A percentile compares a stretch with the other conserved stretches of the same genome.
Conservation (phyloP, 2,329 filamentous ascomycete genomes). For the Madurella mycetomatis region DNA sequence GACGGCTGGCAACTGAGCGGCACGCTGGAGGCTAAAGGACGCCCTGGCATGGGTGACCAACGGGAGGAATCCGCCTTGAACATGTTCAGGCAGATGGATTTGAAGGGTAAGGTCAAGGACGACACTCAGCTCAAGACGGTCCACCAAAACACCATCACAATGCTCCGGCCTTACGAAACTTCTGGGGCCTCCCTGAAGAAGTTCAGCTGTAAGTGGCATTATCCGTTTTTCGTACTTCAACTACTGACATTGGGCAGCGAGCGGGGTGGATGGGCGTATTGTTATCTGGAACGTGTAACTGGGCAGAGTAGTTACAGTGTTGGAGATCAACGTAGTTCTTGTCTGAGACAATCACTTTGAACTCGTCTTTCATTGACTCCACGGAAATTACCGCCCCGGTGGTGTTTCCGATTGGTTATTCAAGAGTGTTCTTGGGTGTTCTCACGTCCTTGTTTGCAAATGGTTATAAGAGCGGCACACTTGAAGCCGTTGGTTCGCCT, state of each 20-base stretch:
- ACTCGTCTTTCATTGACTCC: slow-evolving; percentile 4
- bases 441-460: too few relatives aligned
- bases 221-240: slow-evolving; percentile 16
- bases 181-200: slow-evolving; percentile 62
- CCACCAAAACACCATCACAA: slow-evolving; percentile 95
- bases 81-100: slow-evolving; percentile 98
- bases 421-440: too few relatives aligned
- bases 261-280: slow-evolving; percentile 76
- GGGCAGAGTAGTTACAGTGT: slow-evolving; percentile 2
- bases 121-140: slow-evolving; percentile 93
- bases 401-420: background rate
- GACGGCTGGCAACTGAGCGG: slow-evolving; percentile 80
- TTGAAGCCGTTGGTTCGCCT: too few relatives aligned
- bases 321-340: background rate
- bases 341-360: slow-evolving; percentile 16
- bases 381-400: slow-evolving; percentile 5
- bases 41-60: slow-evolving; percentile 54
- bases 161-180: slow-evolving; percentile 70
- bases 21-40: slow-evolving; percentile 70
- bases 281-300: slow-evolving; percentile 69
- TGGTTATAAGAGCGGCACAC: too few relatives aligned
- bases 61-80: slow-evolving; percentile 91
- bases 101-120: slow-evolving; percentile 87
- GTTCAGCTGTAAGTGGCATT: slow-evolving; percentile 72
- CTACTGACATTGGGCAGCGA: slow-evolving; percentile 51